A percentile compares a stretch with the other conserved stretches of the same genome.
Evolutionary conservation across 2,329 filamentous ascomycete species (phyloP).

Genomic region (Penicillium oxalicum): DNA sequence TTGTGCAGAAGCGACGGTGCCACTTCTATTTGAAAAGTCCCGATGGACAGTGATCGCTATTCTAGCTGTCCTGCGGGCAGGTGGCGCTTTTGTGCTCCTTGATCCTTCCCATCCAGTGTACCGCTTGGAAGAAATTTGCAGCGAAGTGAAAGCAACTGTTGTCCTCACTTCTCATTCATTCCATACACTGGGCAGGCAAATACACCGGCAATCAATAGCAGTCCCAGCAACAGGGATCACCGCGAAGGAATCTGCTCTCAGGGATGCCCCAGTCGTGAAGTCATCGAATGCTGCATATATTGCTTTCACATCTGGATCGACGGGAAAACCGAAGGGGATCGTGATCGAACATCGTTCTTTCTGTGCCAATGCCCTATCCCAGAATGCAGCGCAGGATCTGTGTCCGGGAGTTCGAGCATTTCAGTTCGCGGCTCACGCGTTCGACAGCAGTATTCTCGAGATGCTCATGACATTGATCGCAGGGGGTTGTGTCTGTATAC

Average conservation of each 20-base stretch:
- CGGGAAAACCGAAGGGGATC: slow-evolving; percentile 15
- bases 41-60: neutral
- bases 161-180: neutral
- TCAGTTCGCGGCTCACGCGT: slow-evolving; percentile 47
- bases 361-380: neutral
- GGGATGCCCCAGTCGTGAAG: slow-evolving; percentile 31
- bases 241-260: slow-evolving; percentile 37
- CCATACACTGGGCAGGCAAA: neutral
- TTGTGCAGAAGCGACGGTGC: neutral
- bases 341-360: slow-evolving; percentile 25
- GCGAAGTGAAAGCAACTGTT: neutral
- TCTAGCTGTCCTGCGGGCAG: neutral
- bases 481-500: slow-evolving; percentile 53
- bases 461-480: slow-evolving; percentile 47
- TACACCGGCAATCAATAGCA: neutral
- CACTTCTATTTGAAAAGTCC: neutral
- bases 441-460: slow-evolving; percentile 46
- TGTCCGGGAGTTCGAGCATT: neutral
- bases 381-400: neutral
- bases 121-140: neutral
- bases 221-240: neutral
- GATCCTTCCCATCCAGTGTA: neutral
- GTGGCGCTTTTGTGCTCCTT: neutral
- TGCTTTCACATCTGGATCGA: slow-evolving; percentile 41
- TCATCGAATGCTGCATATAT: slow-evolving; percentile 30